Base-by-base conservation (phyloP, 2,329 filamentous ascomycete genomes). In the Fusarium tupiense region DNA sequence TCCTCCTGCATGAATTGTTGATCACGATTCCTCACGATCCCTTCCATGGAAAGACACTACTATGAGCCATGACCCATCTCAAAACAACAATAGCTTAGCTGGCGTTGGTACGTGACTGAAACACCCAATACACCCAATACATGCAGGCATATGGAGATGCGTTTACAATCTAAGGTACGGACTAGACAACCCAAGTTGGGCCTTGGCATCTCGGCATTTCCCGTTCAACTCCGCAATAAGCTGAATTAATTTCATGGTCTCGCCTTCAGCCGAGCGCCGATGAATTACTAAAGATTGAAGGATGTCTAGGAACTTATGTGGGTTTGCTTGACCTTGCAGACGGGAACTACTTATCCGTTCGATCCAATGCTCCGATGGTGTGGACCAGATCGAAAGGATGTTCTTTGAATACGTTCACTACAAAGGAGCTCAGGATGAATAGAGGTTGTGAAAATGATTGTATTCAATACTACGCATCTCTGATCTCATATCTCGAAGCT, bases 51-150 rank as follows among this genome's bases (percentile, higher is more conserved):
- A 47, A 69, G 53, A 60, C 61, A 60, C 41, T 41, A 41, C 35
- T 19, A 19, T 40, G 24, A 26, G 11, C 11, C 41, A 52, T 60
- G 24, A 20, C 46, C 35, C 24, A 19, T 38, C 26, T 35, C 19
- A 8, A 29, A 53, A 47, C 35, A 29, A 37, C 41, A 47, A 33
- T 47, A 31, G 26, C 26, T 59, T 44, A 65, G 12, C n/a, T 54
- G 37, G 14, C 40, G 31, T 53, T 20, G 33, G 29, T 26, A 60
- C 37, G 40, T 26, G 35, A 46, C 53, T 44, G 53, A 70, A 40
- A 66, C 53, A 61, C 60, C 53, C 67, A 50, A 50, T 71, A 54
- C 67, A 50, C 60, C 53, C 67, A 50, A 50, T 71, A 56, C 67
- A 50, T 66, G 35, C 20, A 40, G 49, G 16, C 44, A 38, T 37